A percentile compares a stretch with the other conserved stretches of the same genome.
Evolutionary conservation across 1,139 yeast genomes (phyloP).

Genomic region (Scheffersomyces insectosa): DNA sequence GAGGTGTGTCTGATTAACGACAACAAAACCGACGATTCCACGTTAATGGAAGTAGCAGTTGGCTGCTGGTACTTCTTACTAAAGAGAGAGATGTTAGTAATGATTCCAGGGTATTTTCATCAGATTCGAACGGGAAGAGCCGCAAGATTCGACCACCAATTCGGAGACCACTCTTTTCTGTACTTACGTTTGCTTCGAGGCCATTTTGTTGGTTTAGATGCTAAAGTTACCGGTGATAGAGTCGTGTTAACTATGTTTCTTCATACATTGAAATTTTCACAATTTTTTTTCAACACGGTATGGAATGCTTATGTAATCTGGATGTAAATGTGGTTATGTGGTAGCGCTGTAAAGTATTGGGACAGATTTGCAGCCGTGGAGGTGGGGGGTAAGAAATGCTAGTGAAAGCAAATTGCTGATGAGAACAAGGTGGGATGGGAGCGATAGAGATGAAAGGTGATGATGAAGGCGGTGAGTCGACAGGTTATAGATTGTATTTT

Average conservation of each 20-base stretch:
- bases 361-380: too few relatives aligned
- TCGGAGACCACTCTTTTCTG: slow-evolving; percentile 4
- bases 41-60: slow-evolving; percentile 44
- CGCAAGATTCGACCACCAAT: background rate
- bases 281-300: background rate
- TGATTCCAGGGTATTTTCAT: background rate
- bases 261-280: slow-evolving; percentile 2
- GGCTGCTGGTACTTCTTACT: slow-evolving; percentile 38
- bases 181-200: slow-evolving; percentile 26
- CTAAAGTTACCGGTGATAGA: background rate
- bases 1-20: slow-evolving; percentile 74
- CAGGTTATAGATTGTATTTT: too few relatives aligned
- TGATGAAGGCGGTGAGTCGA: too few relatives aligned
- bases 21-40: slow-evolving; percentile 64
- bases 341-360: too few relatives aligned
- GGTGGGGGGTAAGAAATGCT: too few relatives aligned
- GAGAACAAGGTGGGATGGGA: too few relatives aligned
- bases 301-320: background rate
- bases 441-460: too few relatives aligned
- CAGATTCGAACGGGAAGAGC: background rate
- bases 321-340: too few relatives aligned
- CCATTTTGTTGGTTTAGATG: slow-evolving; percentile 16
- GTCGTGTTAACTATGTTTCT: background rate
- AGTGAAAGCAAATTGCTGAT: too few relatives aligned
- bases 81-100: background rate